phyloP scores from a whole-genome alignment of 148 eudicot genomes.

The Arctostaphylos glauca region DNA sequence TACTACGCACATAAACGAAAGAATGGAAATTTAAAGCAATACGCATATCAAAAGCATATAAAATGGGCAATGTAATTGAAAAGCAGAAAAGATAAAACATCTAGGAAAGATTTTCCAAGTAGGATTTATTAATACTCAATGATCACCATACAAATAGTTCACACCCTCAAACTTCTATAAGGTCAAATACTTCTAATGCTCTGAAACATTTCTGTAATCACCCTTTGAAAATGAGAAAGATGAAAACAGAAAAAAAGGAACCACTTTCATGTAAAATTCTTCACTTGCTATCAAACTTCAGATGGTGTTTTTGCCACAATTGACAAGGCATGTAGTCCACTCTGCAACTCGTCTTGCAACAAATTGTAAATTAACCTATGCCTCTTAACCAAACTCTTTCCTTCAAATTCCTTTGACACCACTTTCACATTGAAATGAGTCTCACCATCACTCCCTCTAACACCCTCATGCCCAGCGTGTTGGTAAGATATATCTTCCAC shows the following conservation, averaged over 20 bases:
- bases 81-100: background rate
- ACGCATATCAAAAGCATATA: background rate
- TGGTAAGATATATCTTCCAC: conserved; percentile 82
- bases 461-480: conserved; percentile 88
- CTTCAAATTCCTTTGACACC: conserved; percentile 71
- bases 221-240: background rate
- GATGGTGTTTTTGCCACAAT: conserved; percentile 74
- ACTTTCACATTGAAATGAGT: conserved; percentile 79
- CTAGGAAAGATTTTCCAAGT: background rate
- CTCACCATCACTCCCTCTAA: conserved; percentile 66
- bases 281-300: conserved; percentile 39
- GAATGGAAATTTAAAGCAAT: background rate
- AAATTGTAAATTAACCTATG: conserved; percentile 74
- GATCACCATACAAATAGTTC: background rate
- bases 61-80: background rate
- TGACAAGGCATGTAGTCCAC: conserved; percentile 84
- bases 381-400: conserved; percentile 87
- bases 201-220: background rate
- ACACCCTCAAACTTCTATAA: conserved; percentile 6
- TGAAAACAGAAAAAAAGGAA: background rate
- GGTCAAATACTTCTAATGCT: background rate
- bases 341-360: conserved; percentile 80
- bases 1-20: background rate
- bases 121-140: background rate
- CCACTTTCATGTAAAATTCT: conserved; percentile 10